These are phyloP conservation scores for Nothophytophthora sp. DNA, from an alignment of 352 stramenopile species.

Conservation along the genomic window DNA sequence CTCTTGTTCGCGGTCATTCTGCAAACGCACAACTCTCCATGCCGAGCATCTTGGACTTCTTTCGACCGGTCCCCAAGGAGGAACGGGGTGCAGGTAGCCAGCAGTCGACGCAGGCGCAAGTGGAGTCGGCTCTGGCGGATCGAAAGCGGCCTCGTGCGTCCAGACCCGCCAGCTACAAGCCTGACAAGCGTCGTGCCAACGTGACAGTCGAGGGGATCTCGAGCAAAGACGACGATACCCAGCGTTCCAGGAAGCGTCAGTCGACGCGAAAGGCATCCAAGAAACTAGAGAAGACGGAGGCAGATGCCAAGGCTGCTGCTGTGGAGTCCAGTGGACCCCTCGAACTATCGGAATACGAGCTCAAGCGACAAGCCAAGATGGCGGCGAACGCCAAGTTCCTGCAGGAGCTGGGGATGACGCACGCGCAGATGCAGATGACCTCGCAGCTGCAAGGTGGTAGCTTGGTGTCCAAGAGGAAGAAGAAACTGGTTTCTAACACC, in stretches of 20 bases:
- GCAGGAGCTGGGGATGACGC: conserved; percentile 38
- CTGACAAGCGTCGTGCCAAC: neutral
- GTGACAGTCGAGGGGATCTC: neutral
- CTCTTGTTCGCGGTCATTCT: too few relatives aligned
- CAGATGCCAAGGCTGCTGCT: neutral
- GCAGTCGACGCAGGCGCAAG: neutral
- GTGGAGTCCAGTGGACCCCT: neutral
- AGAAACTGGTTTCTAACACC: conserved; percentile 2
- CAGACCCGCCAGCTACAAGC: neutral
- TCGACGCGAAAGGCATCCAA: neutral
- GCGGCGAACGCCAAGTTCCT: conserved; percentile 49
- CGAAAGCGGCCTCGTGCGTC: conserved; percentile 1
- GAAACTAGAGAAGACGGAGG: neutral
- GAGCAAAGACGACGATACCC: neutral
- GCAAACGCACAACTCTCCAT: too few relatives aligned
- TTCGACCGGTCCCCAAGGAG: conserved; percentile 15
- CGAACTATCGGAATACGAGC: conserved; percentile 46
- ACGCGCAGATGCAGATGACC: conserved; percentile 20
- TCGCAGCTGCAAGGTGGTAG: conserved; percentile 8
- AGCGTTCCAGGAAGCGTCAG: conserved; percentile 6
- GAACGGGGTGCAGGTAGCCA: conserved; percentile 5
- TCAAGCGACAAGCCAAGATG: conserved; percentile 38
- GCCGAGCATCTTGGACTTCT: conserved; percentile 33
- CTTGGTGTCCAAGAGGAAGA: neutral
- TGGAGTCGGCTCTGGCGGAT: neutral